Conservation (phyloP, 371 early-diverging fungal genomes). For the Mucor racemosus region DNA sequence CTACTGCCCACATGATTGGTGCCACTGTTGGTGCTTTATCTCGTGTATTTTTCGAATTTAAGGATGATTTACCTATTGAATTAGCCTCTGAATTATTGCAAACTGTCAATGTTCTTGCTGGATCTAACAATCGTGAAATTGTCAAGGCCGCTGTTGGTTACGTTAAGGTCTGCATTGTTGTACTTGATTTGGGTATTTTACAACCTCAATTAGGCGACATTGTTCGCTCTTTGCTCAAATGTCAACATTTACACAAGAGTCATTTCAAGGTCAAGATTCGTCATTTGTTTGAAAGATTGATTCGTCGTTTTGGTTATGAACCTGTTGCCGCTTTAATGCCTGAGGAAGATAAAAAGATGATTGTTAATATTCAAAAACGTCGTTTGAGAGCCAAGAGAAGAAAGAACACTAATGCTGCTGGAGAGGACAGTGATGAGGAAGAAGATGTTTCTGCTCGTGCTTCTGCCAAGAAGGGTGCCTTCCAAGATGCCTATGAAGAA, state of each 20-base stretch:
- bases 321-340: conserved; percentile 81
- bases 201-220: conserved; percentile 69
- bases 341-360: conserved; percentile 86
- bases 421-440: conserved; percentile 58
- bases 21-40: conserved; percentile 88
- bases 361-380: conserved; percentile 92
- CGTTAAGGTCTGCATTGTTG: conserved; percentile 89
- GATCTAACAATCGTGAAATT: conserved; percentile 86
- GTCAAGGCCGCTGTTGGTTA: conserved; percentile 91
- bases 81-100: conserved; percentile 69
- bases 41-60: conserved; percentile 90
- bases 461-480: conserved; percentile 53
- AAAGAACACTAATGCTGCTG: conserved; percentile 54
- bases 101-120: conserved; percentile 77
- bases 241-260: conserved; percentile 85
- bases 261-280: conserved; percentile 90
- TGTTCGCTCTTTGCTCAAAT: conserved; percentile 72
- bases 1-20: conserved; percentile 91
- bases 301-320: conserved; percentile 82
- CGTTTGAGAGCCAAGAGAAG: conserved; percentile 84
- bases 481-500: conserved; percentile 86
- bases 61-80: conserved; percentile 60
- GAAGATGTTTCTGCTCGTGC: conserved; percentile 41
- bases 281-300: conserved; percentile 92
- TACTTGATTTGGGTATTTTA: conserved; percentile 71